These are phyloP conservation scores for Phaeosphaeria sp. DNA, from an alignment of 2,329 filamentous ascomycete genomes.

Conservation along the genomic window DNA sequence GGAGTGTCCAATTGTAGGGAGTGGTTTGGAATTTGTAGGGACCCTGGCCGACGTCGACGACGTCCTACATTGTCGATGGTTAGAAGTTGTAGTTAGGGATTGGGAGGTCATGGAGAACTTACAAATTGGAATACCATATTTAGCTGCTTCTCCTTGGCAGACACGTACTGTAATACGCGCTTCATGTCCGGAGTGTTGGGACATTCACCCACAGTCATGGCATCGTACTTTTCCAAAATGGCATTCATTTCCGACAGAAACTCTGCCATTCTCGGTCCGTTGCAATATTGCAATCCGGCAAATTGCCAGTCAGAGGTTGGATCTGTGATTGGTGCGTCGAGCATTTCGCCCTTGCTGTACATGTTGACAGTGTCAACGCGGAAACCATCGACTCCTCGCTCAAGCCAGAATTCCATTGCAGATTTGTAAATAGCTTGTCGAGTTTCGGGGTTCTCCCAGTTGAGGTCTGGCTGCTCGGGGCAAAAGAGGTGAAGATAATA, in stretches of 20 bases:
- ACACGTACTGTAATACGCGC: conserved; percentile 66
- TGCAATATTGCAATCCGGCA: conserved; percentile 63
- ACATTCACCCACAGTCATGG: conserved; percentile 75
- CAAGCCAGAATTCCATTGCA: conserved; percentile 80
- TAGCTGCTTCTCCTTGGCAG: conserved; percentile 64
- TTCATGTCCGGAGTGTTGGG: conserved; percentile 65
- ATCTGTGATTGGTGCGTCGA: conserved; percentile 42
- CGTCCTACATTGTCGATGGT: conserved; percentile 38
- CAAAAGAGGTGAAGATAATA: conserved; percentile 82
- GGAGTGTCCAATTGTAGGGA: conserved; percentile 40
- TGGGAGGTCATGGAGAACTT: conserved; percentile 27
- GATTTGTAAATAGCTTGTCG: conserved; percentile 71
- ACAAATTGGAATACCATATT: conserved; percentile 70
- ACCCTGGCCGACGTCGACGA: conserved; percentile 47
- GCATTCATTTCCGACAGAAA: conserved; percentile 69
- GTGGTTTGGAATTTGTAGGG: conserved; percentile 47
- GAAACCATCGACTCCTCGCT: conserved; percentile 66
- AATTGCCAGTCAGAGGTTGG: conserved; percentile 40
- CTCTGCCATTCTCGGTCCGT: conserved; percentile 73
- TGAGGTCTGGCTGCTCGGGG: conserved; percentile 80
- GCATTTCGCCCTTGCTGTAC: conserved; percentile 45
- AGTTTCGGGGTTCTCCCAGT: conserved; percentile 76
- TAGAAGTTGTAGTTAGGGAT: not conserved
- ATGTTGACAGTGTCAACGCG: conserved; percentile 49
- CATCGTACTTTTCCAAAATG: conserved; percentile 65